These are phyloP conservation scores for Canna indica DNA, from an alignment of 176 grass and related monocot genomes.

Conservation along the genomic window DNA sequence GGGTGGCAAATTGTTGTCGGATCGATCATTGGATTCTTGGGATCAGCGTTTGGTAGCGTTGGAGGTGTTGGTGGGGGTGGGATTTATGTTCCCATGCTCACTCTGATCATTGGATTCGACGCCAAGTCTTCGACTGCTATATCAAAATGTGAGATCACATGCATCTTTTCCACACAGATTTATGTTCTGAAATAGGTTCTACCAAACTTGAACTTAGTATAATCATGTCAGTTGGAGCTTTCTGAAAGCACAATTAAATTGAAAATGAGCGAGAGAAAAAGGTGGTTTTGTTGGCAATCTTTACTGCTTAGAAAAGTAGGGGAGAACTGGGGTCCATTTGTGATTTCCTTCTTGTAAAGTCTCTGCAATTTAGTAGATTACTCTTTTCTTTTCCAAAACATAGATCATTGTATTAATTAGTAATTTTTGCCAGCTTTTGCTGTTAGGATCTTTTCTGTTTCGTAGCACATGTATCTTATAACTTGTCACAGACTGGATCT, in stretches of 20 bases:
- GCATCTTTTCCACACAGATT: background rate
- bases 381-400: background rate
- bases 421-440: background rate
- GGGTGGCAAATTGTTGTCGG: constrained; percentile 20
- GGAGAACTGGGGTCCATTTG: background rate
- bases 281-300: background rate
- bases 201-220: too few relatives aligned
- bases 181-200: too few relatives aligned
- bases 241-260: background rate
- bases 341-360: background rate
- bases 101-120: constrained; percentile 25
- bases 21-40: constrained; percentile 20
- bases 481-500: background rate
- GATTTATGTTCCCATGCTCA: constrained; percentile 27
- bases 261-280: background rate
- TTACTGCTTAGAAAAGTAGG: background rate
- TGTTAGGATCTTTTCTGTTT: background rate
- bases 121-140: constrained; percentile 26
- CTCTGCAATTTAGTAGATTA: background rate
- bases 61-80: constrained; percentile 26
- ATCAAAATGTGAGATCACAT: constrained; percentile 22
- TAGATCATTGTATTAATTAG: background rate
- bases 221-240: too few relatives aligned
- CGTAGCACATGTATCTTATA: background rate
- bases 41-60: constrained; percentile 21